Evolutionary conservation across 306 rosid species (phyloP), one percentile per base, ranked within the genome.

Genomic region (Glycine tomentella): DNA sequence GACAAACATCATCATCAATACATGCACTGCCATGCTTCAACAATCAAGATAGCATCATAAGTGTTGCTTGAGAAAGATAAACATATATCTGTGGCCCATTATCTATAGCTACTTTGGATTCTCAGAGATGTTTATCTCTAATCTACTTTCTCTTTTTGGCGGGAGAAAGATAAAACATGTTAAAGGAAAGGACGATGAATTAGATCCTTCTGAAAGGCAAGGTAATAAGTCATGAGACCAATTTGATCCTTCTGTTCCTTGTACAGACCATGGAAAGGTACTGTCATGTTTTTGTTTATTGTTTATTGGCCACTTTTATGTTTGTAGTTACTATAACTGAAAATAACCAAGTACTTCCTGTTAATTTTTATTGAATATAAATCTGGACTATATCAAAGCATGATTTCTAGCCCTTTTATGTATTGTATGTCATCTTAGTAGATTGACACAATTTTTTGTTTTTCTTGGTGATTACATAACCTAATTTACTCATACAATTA

Each of bases 1-100:
- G 82, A 62, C 91, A 79, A 3, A 66, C 84, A 9, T 68, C 91
- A 9, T 68, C 91, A 10, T 76, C 90, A 48, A 91, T 88, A 80
- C 91, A 78, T 69, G 59, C 83, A 51, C 78, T 86, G 77, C 64
- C 97, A 13, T 69, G 88, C 77, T 87, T 91, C 72, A 83, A 71
- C 80, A 88, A 87, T 12, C 88, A 91, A 38, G 97, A 93, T 69
- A 64, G 75, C 77, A 78, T 88, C 69, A 87, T 93, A 80, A 81
- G 81, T 2, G 97, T 89, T 78, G 87, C 97, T 75, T 93, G 69
- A 92, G 52, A 73, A 48, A 38, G 64, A 55, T 55, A 25, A n/a
- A 48, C 70, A 42, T 61, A 33, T 59, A 75, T 66, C 75, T 17
- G 77, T 57, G 81, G 81, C 77, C 81, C 38, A 74, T 44, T 69